These are phyloP conservation scores for Pseudomonodictys pantanalensis DNA, from an alignment of 495 filamentous ascomycete species.

Conservation along the genomic window DNA sequence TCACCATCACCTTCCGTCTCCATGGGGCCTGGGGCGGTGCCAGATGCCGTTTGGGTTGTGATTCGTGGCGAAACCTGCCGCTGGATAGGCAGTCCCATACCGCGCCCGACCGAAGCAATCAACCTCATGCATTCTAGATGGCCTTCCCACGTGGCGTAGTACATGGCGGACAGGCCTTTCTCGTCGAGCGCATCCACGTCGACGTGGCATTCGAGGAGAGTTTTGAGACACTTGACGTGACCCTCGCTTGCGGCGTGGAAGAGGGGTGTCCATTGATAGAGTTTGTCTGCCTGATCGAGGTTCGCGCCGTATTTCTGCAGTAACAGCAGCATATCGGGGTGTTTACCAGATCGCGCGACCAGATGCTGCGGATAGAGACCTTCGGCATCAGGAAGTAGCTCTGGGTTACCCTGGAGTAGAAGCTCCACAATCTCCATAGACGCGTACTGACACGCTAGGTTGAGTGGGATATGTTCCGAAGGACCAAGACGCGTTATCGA, in stretches of 20 bases:
- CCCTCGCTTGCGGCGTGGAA: slow-evolving; percentile 97
- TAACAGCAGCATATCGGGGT: slow-evolving; percentile 70
- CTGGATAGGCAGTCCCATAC: slow-evolving; percentile 18
- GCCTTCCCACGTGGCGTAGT: slow-evolving; percentile 98
- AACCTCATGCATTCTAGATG: slow-evolving; percentile 91
- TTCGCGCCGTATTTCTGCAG: slow-evolving; percentile 86
- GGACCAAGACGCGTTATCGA: slow-evolving; percentile 77
- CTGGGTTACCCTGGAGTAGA: slow-evolving; percentile 72
- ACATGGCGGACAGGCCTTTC: slow-evolving; percentile 90
- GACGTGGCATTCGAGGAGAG: slow-evolving; percentile 71
- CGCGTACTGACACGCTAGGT: slow-evolving; percentile 90
- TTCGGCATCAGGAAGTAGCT: slow-evolving; percentile 86
- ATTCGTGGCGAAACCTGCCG: slow-evolving; percentile 23
- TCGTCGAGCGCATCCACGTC: slow-evolving; percentile 78
- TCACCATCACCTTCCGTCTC: slow-evolving; percentile 75
- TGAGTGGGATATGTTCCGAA: slow-evolving; percentile 88
- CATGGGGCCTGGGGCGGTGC: slow-evolving; percentile 54
- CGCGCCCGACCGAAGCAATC: slow-evolving; percentile 50
- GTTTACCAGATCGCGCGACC: slow-evolving; percentile 84
- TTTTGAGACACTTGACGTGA: slow-evolving; percentile 79
- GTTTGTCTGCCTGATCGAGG: slow-evolving; percentile 85
- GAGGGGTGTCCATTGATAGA: slow-evolving; percentile 95
- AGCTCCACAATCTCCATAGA: slow-evolving; percentile 77
- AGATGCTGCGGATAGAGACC: slow-evolving; percentile 97
- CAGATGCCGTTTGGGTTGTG: slow-evolving; percentile 39